Evolutionary conservation across 768 basidiomycete genomes (phyloP).

Genomic region (Lentinula lateritia): DNA sequence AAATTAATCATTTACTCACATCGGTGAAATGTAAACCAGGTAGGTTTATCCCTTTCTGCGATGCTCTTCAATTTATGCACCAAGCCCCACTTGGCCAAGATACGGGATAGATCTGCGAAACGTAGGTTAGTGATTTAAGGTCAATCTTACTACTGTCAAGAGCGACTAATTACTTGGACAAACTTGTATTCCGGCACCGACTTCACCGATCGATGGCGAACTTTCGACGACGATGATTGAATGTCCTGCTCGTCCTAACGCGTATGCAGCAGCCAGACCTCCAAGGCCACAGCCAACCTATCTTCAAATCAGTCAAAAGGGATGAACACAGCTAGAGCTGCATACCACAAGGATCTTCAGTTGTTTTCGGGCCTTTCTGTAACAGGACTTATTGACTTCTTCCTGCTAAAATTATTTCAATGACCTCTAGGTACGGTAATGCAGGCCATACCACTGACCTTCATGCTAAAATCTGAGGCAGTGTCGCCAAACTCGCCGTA

Average conservation of each 20-base stretch:
- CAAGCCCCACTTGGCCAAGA: slow-evolving; percentile 6
- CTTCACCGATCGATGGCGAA: slow-evolving; percentile 25
- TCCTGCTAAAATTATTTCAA: not conserved
- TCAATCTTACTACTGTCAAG: too few species aligned
- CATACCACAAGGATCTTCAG: not conserved
- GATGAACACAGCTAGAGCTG: not conserved
- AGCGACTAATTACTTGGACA: slow-evolving; percentile 9
- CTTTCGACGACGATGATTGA: slow-evolving; percentile 33
- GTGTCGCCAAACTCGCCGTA: too few species aligned
- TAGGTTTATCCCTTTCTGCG: slow-evolving; percentile 2
- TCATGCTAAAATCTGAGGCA: too few species aligned
- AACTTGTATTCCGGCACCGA: slow-evolving; percentile 37
- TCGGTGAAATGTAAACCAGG: slow-evolving; percentile 1
- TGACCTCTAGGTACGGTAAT: not conserved
- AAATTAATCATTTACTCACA: not conserved
- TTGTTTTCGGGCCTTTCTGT: not conserved
- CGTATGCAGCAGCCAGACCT: slow-evolving; percentile 34
- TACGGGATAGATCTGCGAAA: slow-evolving; percentile 1
- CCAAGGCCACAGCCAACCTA: slow-evolving; percentile 6
- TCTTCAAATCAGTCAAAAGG: not conserved
- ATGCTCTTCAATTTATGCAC: not conserved
- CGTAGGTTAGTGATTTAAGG: not conserved
- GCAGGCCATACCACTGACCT: not conserved
- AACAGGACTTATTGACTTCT: not conserved
- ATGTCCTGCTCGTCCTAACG: slow-evolving; percentile 34